Base-by-base conservation (phyloP, 768 basidiomycete species). In the Pulveroboletus sp. region DNA sequence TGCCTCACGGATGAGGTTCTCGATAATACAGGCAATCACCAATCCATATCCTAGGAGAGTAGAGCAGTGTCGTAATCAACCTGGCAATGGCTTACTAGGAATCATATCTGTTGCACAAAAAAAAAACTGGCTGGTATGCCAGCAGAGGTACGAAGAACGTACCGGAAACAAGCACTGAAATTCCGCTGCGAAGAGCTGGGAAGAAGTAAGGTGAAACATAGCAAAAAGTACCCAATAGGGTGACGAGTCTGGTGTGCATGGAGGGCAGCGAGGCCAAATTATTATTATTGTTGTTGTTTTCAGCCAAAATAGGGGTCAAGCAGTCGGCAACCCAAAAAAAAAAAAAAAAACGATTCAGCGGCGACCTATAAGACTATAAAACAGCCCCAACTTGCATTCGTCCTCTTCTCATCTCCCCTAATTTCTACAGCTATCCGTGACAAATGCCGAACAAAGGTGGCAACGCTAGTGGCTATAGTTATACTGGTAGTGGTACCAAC, bases 401-500 rank as follows among this genome's bases (percentile, higher is more conserved):
- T 3, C 5, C 11, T 12, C 11, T 12, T 32, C 11, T 12, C 11
- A 5, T 32, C 5, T 18, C 12, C 27, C 21, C n/a, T 17, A 6
- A 6, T 37, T 37, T 21, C 44, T 28, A 18, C 6, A n/a, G 1
- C n/a, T 8, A 3, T 3, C 21, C 3, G 21, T 21, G 21, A 14
- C 6, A 17, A 63, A 63, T 60, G 62, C 43, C 62, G 7, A 51
- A 61, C 15, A 33, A 41, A 3, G 21, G 21, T 21, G 50, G 46
- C 44, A 59, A 54, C 5, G 53, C 58, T 42, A 66, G 66, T 31
- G 61, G 52, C 6, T 78, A 76, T 59, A 63, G 62, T 31, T 73
- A 75, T 55, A 77, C 71, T 8, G 69, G 77, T 11, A 70, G 65
- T 49, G 79, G 82, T 12, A 79, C 75, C 38, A 84, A 83, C 64